Conservation (phyloP, 2,329 filamentous ascomycete genomes). For the Salinomyces thailandicus region DNA sequence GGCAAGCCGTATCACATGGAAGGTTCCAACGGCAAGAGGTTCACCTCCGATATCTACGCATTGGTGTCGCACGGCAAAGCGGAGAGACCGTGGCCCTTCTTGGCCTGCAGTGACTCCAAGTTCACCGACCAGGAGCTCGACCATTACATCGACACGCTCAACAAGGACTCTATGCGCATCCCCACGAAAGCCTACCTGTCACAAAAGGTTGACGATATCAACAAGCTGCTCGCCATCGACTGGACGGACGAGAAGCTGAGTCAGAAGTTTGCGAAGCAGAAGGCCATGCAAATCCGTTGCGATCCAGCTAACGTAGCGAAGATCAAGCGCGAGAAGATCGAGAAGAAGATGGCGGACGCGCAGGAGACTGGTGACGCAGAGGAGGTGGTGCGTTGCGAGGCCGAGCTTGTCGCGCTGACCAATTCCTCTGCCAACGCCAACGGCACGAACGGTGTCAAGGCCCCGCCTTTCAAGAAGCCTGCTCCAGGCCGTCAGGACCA, state of each 20-base stretch:
- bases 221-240: constrained; percentile 62
- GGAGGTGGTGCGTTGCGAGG: constrained; percentile 38
- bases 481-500: constrained; percentile 47
- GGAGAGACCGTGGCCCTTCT: constrained; percentile 78
- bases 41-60: constrained; percentile 79
- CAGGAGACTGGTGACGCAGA: constrained; percentile 53
- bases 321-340: constrained; percentile 57
- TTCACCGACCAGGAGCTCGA: constrained; percentile 74
- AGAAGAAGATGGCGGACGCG: constrained; percentile 56
- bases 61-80: constrained; percentile 72
- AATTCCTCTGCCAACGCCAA: constrained; percentile 53
- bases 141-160: constrained; percentile 65
- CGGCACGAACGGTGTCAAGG: constrained; percentile 35
- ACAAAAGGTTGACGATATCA: constrained; percentile 71
- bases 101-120: constrained; percentile 72
- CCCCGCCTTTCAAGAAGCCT: constrained; percentile 33
- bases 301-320: constrained; percentile 47
- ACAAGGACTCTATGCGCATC: constrained; percentile 59
- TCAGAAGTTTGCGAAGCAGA: constrained; percentile 63
- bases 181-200: constrained; percentile 62
- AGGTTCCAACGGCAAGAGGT: constrained; percentile 57
- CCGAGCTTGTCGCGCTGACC: constrained; percentile 45
- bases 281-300: constrained; percentile 49
- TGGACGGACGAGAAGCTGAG: constrained; percentile 80
- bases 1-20: constrained; percentile 78